Conservation (phyloP, 164 flowering plant genomes). For the Warburgia ugandensis region DNA sequence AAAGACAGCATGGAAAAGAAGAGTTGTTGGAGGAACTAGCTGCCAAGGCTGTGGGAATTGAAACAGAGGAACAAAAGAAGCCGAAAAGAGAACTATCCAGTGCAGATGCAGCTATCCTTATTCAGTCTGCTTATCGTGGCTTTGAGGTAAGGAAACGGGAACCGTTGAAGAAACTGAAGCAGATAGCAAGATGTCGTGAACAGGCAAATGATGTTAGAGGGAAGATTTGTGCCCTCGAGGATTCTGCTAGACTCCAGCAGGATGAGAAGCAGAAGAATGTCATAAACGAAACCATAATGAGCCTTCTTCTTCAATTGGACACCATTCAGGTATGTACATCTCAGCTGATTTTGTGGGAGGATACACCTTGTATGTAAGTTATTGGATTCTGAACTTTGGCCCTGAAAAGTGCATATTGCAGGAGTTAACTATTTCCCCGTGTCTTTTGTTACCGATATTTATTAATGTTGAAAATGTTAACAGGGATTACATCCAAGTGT, state of each 20-base stretch:
- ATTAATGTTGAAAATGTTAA: too few relatives aligned
- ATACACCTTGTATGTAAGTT: too few relatives aligned
- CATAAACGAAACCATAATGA: slow-evolving; percentile 63
- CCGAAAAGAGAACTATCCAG: slow-evolving; percentile 22
- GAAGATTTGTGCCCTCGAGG: slow-evolving; percentile 29
- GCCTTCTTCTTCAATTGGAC: slow-evolving; percentile 54
- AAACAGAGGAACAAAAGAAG: slow-evolving; percentile 3
- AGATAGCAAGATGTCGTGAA: slow-evolving; percentile 34
- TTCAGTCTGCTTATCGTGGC: slow-evolving; percentile 70
- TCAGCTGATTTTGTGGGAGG: too few relatives aligned
- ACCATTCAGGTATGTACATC: slow-evolving; percentile 61
- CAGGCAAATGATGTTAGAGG: slow-evolving; percentile 27
- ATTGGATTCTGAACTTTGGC: background rate
- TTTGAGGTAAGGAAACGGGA: slow-evolving; percentile 60
- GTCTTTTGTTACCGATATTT: too few relatives aligned
- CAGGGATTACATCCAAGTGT: slow-evolving; percentile 57
- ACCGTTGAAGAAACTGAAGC: slow-evolving; percentile 56
- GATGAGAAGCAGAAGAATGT: slow-evolving; percentile 31
- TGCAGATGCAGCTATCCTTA: slow-evolving; percentile 44
- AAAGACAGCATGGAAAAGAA: background rate
- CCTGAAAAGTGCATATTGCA: too few relatives aligned
- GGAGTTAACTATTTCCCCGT: too few relatives aligned
- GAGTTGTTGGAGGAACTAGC: background rate
- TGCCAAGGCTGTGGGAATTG: background rate
- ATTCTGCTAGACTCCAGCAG: slow-evolving; percentile 14